Base-by-base conservation (phyloP, 805 yeast species). In the Suhomyces pyralidae region DNA sequence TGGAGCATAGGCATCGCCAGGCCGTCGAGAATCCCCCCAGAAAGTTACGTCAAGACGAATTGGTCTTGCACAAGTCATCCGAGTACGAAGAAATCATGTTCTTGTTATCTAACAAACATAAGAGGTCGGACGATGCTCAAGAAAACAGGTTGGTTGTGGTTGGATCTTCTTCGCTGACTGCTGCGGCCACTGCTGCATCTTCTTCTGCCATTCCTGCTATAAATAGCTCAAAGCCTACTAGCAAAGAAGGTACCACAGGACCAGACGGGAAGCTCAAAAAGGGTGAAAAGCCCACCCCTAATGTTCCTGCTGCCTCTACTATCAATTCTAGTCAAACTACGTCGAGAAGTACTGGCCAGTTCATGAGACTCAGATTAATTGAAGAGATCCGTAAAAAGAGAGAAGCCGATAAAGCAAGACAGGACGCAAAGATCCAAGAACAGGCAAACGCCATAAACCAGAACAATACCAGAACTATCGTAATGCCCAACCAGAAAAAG, bases 11-110 rank as follows among this genome's bases (percentile, higher is more conserved):
- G 28, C 79, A 75, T 57, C 62, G 78, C 28, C 62, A 66, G 53
- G 66, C 70, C 61, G 40, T 65, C 52, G 65, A 75, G 2, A 57
- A 56, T 8, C 63, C 65, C 5, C 59, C 62, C 12, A 66, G 78
- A 38, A 73, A 71, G 57, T 64, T 75, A 54, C 77, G 74, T 55
- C 76, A 69, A 57, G 79, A 76, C 49, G 77, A 71, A 55, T 56
- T 74, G 57, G 66, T 73, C 3, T 50, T 77, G 38, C 96, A 90
- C 64, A 88, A 88, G 60, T 83, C 92, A 1, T 69, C 76, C 2
- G 96, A 90, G 58, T 90, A 88, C 71, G 98, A 94, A 68, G 96
- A 90, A 64, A 76, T 91, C 64, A 93, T 93, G 98, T 66, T 74
- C 51, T 63, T 76, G 46, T 64, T 76, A 38, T 73, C 78, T 3